Percentiles rank a stretch among this genome's conserved stretches.
Evolutionary conservation across 306 rosid genomes (phyloP).

Genomic region (Neltuma alba): DNA sequence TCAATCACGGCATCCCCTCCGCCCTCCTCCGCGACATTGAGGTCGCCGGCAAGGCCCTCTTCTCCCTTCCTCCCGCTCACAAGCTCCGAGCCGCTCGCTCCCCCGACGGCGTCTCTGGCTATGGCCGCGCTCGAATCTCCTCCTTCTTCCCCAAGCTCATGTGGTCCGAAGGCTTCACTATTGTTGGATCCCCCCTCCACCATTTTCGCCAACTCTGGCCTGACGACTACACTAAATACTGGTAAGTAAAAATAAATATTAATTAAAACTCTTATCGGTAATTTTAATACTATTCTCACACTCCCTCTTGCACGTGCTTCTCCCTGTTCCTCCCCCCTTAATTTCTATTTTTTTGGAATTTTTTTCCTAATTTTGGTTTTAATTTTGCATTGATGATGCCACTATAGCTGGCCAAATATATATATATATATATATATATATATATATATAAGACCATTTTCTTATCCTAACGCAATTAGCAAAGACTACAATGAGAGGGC

Average conservation of each 20-base stretch:
- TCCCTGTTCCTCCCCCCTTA: not conserved
- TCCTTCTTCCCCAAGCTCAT: conserved; percentile 93
- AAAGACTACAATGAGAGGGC: conserved; percentile 51
- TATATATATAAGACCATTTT: conserved; percentile 27
- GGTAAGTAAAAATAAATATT: conserved; percentile 40
- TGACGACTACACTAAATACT: conserved; percentile 58
- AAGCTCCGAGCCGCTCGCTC: conserved; percentile 78
- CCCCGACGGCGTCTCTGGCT: conserved; percentile 77
- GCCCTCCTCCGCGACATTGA: conserved; percentile 58
- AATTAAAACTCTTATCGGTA: not conserved
- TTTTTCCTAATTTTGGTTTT: not conserved
- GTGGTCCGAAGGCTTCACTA: conserved; percentile 97
- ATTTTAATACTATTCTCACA: not conserved
- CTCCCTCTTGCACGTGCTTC: conserved; percentile 8
- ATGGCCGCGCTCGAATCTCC: conserved; percentile 80
- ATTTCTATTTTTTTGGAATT: not conserved
- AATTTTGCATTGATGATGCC: conserved; percentile 27
- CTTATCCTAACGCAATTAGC: conserved; percentile 44
- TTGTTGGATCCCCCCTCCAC: conserved; percentile 72
- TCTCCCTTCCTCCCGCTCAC: conserved; percentile 63
- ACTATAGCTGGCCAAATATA: conserved; percentile 27
- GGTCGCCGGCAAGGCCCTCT: conserved; percentile 46
- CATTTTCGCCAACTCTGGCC: conserved; percentile 91
- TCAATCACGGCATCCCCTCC: conserved; percentile 62
- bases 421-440: too few relatives aligned